Evolutionary conservation across 2,329 filamentous ascomycete species (phyloP), one percentile per base, ranked within the genome.

Genomic region (Diaporthe ampelina): DNA sequence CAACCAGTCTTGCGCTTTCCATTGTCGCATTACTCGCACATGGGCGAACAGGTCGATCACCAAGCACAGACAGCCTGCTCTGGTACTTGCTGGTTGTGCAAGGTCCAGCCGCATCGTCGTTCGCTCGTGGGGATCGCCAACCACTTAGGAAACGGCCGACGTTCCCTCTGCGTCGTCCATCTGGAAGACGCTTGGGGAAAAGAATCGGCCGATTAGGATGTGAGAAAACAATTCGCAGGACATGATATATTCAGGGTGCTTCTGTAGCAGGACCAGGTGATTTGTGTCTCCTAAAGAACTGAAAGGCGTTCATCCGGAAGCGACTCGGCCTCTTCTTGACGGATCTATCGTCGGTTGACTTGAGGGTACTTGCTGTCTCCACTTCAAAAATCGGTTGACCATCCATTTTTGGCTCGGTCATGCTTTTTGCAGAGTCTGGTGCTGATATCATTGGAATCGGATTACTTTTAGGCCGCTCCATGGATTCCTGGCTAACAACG

Each of bases 261-360:
- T 76, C 71, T 80, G 76, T 9, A 81, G 81, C 50, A 82, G 73
- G 82, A 74, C 82, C 82, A 15, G 84, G 79, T 54, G 81, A 83
- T 81, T 89, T 90, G 77, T 90, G 87, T 71, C 88, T 85, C 77
- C 88, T 85, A 78, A 91, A 90, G 76, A 90, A 87, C 7, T 86
- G 86, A 74, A 91, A 85, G 57, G 89, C 88, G 76, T 91, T 92
- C 86, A 92, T 91, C 76, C 89, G 85, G 78, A 92, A 92, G 54
- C 90, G 85, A 78, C 90, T 92, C 7, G 90, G 85, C 81, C 90
- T 91, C 82, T 92, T 93, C 80, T 87, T 90, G 24, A 92, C 82
- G 17, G 84, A 82, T 75, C 86, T 88, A 68, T 84, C 84, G 43
- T 90, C 86, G 10, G 85, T 84, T 75, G 80, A 78, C 43, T 86